Percentiles rank a stretch among this genome's conserved stretches.
phyloP scores from a whole-genome alignment of 176 grass and related monocot genomes.

The Eremochloa ophiuroides region DNA sequence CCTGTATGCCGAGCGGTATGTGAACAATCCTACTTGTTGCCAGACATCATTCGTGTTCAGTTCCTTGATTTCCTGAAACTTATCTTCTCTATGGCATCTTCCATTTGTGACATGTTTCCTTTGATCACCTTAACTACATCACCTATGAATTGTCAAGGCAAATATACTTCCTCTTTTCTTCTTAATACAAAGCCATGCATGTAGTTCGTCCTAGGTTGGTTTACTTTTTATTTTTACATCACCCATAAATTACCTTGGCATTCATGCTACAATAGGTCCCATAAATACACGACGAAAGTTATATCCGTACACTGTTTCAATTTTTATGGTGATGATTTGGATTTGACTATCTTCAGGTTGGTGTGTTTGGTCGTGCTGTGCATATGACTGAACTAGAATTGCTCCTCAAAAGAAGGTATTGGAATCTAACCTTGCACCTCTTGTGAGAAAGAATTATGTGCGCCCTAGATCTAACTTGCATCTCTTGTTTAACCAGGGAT shows the following conservation, averaged over 20 bases:
- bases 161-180: neutral
- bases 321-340: too few species aligned
- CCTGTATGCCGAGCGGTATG: slow-evolving; percentile 61
- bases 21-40: neutral
- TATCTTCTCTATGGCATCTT: neutral
- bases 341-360: slow-evolving; percentile 26
- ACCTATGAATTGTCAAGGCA: neutral
- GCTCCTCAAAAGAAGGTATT: slow-evolving; percentile 52
- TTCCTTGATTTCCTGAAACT: neutral
- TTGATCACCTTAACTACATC: neutral
- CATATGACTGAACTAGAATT: slow-evolving; percentile 69
- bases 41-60: neutral
- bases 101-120: neutral
- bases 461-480: neutral
- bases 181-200: neutral
- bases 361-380: slow-evolving; percentile 45
- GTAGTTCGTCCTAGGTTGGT: neutral
- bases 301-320: neutral
- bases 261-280: neutral
- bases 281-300: neutral
- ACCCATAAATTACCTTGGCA: neutral
- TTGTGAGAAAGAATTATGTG: neutral
- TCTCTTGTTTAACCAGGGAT: slow-evolving; percentile 26
- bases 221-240: neutral
- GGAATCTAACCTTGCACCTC: neutral